Base-by-base conservation (phyloP, 495 filamentous ascomycete genomes). In the Aspergillus cristatus region DNA sequence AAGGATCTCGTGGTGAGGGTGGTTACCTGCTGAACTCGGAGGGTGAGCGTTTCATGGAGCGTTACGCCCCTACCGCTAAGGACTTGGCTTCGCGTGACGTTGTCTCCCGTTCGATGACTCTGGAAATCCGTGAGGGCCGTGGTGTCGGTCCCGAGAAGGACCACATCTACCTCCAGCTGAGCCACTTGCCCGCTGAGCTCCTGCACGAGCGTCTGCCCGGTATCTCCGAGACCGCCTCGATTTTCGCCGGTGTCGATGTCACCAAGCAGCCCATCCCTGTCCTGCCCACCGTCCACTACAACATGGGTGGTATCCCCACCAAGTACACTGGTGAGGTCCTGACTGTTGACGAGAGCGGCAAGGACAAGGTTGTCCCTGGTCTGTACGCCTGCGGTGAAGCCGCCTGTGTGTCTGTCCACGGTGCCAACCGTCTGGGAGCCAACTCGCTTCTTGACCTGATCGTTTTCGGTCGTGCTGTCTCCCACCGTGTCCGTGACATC, bases 11-110 rank as follows among this genome's bases (percentile, higher is more conserved):
- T 72, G 91, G 91, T 66, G 91, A 98, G 73, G 91, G 91, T 71
- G 91, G 91, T 57, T 95, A 94, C 64, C 76, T 98, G 20, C 77
- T 96, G 37, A 98, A 98, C 73, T 81, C 79, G 24, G 82, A 96
- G 73, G 91, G 91, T 66, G 91, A 96, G 68, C 83, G 90, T 51
- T 98, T 98, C 68, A 98, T 98, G 90, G 89, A 96, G 68, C 77
- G 90, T 58, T 98, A 98, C 58, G 90, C 90, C 32, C 89, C 90
- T 44, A 94, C 88, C 34, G 90, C 90, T 42, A 96, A 95, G 78
- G 90, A 98, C 78, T 74, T 94, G 50, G 87, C 87, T 41, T 81
- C 74, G 55, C 84, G 86, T 71, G 90, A 95, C 58, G 86, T 94
- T 50, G 90, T 94, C 42, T 93, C 86, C 37, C 83, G 90, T 58